Base-by-base conservation (phyloP, 257 asterid species). In the Linaria vulgaris region DNA sequence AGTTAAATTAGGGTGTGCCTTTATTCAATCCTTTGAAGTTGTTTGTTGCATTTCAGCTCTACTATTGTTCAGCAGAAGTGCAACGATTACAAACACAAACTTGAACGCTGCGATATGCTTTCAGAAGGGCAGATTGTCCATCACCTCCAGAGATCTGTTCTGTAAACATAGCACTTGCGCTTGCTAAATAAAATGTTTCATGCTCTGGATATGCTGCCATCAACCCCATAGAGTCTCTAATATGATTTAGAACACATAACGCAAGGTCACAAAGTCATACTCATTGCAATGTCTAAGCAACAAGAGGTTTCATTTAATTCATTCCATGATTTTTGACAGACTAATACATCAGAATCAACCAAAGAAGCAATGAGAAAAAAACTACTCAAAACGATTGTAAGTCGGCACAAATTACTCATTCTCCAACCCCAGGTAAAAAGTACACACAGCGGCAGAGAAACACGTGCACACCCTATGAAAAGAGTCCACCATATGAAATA, bases 401-500 rank as follows among this genome's bases (percentile, higher is more conserved):
- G 41, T 27, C 8, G 30, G 34, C 34, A 22, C 20, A 11, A 39
- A 11, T 25, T 64, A 59, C 27, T 17, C 45, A 56, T 46, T 44
- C 70, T 62, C 21, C 38, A 56, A 45, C 61, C 46, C 50, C 68
- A 44, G 41, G 56, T 45, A 66, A 11, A 50, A 57, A 51, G n/a
- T n/a, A n/a, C n/a, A n/a, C n/a, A n/a, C n/a, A n/a, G n/a, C n/a
- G n/a, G n/a, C n/a, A 43, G 30, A 14, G 62, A 60, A 59, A 57
- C 30, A 56, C 22, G 52, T 37, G 21, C 71, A 63, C 67, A 47
- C 1, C n/a, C 37, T 63, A 47, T 3, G 12, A 38, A 55, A 54
- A 56, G 49, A 50, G 60, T 55, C 56, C 56, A 65, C 38, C 65
- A 39, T 16, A 57, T 34, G 38, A 66, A 73, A 65, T 44, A 61